Evolutionary conservation across 306 rosid species (phyloP).

Genomic region (Prinsepia uniflora): DNA sequence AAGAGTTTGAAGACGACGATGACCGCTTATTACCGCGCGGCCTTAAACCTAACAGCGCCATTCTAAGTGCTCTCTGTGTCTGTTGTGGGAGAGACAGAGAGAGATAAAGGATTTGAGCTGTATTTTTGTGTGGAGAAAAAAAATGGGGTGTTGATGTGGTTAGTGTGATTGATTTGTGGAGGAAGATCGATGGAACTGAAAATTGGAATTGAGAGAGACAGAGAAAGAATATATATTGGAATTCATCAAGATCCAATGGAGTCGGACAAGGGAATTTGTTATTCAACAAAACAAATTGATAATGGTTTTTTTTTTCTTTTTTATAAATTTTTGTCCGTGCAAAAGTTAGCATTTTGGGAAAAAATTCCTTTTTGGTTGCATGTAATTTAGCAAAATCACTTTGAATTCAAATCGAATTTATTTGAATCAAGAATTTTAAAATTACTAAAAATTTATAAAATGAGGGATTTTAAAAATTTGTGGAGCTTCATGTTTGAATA

Average conservation of each 20-base stretch:
- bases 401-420: no score
- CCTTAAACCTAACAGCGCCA: conserved; percentile 51
- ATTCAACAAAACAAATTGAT: background rate
- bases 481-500: no score
- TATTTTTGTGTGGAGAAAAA: background rate
- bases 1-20: conserved; percentile 44
- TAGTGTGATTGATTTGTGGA: conserved; percentile 12
- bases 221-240: conserved; percentile 30
- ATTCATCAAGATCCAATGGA: conserved; percentile 63
- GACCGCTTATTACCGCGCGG: conserved; percentile 55
- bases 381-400: no score
- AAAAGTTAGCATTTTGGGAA: no score
- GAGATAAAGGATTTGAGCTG: conserved; percentile 10
- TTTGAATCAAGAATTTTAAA: no score
- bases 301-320: background rate
- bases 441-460: no score
- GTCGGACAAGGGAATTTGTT: conserved; percentile 56
- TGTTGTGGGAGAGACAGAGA: background rate
- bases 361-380: no score
- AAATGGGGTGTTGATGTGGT: background rate
- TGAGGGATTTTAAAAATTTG: no score
- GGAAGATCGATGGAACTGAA: conserved; percentile 19
- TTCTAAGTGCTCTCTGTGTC: conserved; percentile 10
- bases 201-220: conserved; percentile 2
- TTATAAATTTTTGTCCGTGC: background rate